Percentiles rank a stretch among this genome's conserved stretches.
Evolutionary conservation across 2,329 filamentous ascomycete genomes (phyloP).

Genomic region (Dactylonectria estremocensis): DNA sequence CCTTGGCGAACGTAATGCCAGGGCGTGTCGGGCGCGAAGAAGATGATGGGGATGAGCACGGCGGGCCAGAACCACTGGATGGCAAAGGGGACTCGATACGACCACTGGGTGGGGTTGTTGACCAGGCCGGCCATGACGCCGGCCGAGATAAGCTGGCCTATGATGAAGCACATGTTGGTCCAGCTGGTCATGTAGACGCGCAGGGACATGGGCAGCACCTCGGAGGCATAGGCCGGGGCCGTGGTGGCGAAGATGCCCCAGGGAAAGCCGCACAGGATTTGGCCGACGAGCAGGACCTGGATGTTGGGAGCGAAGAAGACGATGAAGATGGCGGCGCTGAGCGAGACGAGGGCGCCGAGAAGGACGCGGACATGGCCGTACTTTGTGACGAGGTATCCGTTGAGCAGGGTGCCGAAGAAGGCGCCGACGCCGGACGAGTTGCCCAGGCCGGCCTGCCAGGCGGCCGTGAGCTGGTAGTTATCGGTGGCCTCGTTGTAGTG

Average conservation of each 20-base stretch:
- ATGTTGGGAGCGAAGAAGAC: conserved; percentile 61
- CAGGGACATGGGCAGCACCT: conserved; percentile 57
- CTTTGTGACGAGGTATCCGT: conserved; percentile 62
- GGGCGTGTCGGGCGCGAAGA: conserved; percentile 64
- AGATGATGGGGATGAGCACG: conserved; percentile 56
- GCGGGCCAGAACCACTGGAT: conserved; percentile 66
- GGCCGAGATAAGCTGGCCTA: conserved; percentile 62
- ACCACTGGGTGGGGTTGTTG: conserved; percentile 56
- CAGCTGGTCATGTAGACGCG: conserved; percentile 62
- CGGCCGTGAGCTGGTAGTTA: conserved; percentile 58
- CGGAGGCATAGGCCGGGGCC: conserved; percentile 63
- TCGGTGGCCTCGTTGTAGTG: conserved; percentile 45
- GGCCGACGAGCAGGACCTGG: conserved; percentile 57
- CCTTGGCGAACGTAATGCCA: conserved; percentile 59
- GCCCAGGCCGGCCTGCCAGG: conserved; percentile 66
- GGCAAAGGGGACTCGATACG: conserved; percentile 64
- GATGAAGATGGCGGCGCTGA: conserved; percentile 62
- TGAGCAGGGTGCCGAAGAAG: conserved; percentile 64
- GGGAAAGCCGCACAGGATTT: conserved; percentile 63
- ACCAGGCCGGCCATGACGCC: conserved; percentile 47
- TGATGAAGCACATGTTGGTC: conserved; percentile 63
- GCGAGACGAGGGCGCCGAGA: conserved; percentile 56
- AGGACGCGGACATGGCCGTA: conserved; percentile 62
- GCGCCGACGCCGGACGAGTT: conserved; percentile 62
- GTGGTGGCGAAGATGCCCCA: conserved; percentile 63